Base-by-base conservation (phyloP, 441 rosid genomes). In the Adansonia gregorii region DNA sequence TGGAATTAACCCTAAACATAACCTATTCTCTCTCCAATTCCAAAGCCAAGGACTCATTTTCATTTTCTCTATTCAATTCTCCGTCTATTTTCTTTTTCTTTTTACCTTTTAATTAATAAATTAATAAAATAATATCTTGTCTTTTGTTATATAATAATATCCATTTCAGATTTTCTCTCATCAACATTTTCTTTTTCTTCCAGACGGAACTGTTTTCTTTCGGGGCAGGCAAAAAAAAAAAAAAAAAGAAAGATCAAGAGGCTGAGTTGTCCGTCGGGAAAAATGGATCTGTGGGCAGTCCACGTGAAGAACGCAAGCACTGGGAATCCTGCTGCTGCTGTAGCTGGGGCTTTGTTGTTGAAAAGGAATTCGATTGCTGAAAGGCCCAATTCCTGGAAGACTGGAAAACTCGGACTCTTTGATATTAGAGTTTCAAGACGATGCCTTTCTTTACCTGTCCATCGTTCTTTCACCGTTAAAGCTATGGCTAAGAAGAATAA, bases 401-500 rank as follows among this genome's bases (percentile, higher is more conserved):
- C 83, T 12, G 80, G 84, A 54, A 82, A 73, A 71, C 58, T 78
- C 71, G 83, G 89, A 17, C 71, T 78, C 14, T 75, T 87, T 56
- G 91, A 90, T 79, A 83, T 91, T 80, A 87, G 85, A 68, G 80
- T 83, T 68, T 81, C 75, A 35, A 82, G 82, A 46, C 84, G 86
- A 48, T 81, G 83, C 65, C 15, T 87, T 14, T 74, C 84, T 22
- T 68, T 79, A 76, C 70, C 78, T 81, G 74, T 69, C 67, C 73
- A 52, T 74, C 89, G 83, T 76, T 82, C 89, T 1, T 76, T 87
- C 24, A 72, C 79, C 19, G 86, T 93, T 14, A 83, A 83, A 80
- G 91, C 93, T 58, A 85, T 88, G 72, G 90, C 94, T 4, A 94
- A 89, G 89, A 94, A 92, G 90, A 89, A 92, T 74, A 80, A 52